phyloP scores from a whole-genome alignment of 805 yeast species.

The Zygoascus ofunaensis region DNA sequence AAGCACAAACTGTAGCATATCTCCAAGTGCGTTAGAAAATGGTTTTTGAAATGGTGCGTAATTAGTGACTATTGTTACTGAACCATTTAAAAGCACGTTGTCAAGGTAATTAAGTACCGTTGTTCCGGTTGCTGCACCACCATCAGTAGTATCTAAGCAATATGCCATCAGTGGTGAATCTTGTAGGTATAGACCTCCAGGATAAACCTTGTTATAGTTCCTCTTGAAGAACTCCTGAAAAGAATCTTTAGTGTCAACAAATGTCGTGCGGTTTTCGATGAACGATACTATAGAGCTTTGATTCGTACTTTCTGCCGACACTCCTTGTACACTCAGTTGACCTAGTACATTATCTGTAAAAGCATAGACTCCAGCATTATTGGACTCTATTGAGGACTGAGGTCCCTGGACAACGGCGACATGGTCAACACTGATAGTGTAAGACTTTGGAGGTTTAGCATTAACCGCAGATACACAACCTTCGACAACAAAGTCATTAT shows the following conservation, averaged over 20 bases:
- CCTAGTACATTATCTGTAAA: slow-evolving; percentile 9
- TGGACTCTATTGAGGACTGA: neutral
- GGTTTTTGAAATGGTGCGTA: slow-evolving; percentile 28
- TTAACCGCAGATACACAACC: slow-evolving; percentile 14
- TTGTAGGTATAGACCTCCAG: slow-evolving; percentile 27
- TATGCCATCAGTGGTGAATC: slow-evolving; percentile 23
- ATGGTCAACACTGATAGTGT: slow-evolving; percentile 7
- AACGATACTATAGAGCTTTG: slow-evolving; percentile 3
- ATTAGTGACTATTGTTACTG: slow-evolving; percentile 21
- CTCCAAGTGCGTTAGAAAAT: slow-evolving; percentile 26
- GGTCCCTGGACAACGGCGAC: slow-evolving; percentile 15
- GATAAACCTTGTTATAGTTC: slow-evolving; percentile 21
- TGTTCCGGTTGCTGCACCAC: slow-evolving; percentile 19
- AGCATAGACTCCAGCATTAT: slow-evolving; percentile 8
- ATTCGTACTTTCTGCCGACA: neutral
- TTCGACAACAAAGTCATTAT: slow-evolving; percentile 14
- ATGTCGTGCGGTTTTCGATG: slow-evolving; percentile 2
- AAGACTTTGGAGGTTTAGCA: slow-evolving; percentile 11
- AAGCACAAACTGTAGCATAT: slow-evolving; percentile 27
- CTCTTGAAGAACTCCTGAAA: slow-evolving; percentile 17
- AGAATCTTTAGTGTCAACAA: slow-evolving; percentile 17
- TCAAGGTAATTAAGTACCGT: slow-evolving; percentile 23
- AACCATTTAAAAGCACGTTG: slow-evolving; percentile 25
- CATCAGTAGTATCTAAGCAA: slow-evolving; percentile 19
- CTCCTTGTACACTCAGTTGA: too few relatives aligned